These are phyloP conservation scores for Hortaea werneckii DNA, from an alignment of 2,329 filamentous ascomycete genomes.

Conservation along the genomic window DNA sequence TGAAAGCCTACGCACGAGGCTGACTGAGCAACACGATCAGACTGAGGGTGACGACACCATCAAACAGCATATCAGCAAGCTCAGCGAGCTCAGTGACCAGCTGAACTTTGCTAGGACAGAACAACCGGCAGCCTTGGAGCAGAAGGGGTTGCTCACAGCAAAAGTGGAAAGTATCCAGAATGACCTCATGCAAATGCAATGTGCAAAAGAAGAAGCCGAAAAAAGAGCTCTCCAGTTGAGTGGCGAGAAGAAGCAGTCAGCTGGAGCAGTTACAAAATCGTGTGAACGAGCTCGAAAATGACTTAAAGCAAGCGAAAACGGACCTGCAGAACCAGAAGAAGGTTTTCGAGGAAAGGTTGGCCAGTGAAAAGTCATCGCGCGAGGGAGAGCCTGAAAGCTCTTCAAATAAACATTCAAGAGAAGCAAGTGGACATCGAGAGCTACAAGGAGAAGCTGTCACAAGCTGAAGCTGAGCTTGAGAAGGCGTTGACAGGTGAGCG, in stretches of 20 bases:
- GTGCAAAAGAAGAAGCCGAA: neutral
- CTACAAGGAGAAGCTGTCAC: neutral
- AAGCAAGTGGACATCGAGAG: neutral
- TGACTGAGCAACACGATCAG: neutral
- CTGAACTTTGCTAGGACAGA: too few relatives aligned
- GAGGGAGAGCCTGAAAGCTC: neutral
- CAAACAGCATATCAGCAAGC: neutral
- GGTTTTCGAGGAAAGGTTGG: conserved; percentile 1
- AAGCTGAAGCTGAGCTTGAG: neutral
- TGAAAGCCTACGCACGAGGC: neutral
- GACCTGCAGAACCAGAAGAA: conserved; percentile 1
- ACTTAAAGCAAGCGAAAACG: neutral
- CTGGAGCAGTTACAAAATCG: neutral
- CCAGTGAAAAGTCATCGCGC: conserved; percentile 1
- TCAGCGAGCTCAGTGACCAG: neutral
- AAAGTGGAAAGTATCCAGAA: conserved; percentile 4
- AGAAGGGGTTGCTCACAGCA: conserved; percentile 1
- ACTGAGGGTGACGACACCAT: neutral
- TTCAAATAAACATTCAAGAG: neutral
- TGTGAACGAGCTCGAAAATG: conserved; percentile 3
- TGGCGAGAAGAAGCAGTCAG: neutral
- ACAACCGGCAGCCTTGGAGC: neutral
- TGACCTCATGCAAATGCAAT: neutral
- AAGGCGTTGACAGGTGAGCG: neutral
- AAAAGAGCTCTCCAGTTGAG: neutral